A percentile compares a stretch with the other conserved stretches of the same genome.
Evolutionary conservation across 2,329 filamentous ascomycete species (phyloP).

Genomic region (Claviceps digitariae): DNA sequence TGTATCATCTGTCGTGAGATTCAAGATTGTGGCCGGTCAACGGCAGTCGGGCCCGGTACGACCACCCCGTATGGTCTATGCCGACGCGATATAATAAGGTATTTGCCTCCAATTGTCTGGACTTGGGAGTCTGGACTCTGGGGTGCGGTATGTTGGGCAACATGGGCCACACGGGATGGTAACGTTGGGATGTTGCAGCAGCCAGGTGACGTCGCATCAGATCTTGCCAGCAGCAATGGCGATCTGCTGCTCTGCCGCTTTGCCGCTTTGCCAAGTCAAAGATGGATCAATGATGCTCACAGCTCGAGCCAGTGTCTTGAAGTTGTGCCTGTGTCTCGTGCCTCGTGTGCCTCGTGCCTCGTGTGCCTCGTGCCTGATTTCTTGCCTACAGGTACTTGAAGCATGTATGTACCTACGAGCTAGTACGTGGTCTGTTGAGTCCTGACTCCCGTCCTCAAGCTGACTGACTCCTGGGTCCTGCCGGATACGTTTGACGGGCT

Average conservation of each 20-base stretch:
- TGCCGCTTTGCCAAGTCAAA: background rate
- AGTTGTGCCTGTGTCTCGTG: background rate
- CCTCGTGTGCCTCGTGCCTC: too few relatives aligned
- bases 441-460: too few relatives aligned
- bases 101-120: background rate
- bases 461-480: too few relatives aligned
- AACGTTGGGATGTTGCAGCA: constrained; percentile 2
- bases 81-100: background rate
- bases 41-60: background rate
- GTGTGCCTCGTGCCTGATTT: too few relatives aligned
- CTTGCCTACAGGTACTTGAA: too few relatives aligned
- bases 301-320: background rate
- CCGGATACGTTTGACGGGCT: background rate
- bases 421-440: too few relatives aligned
- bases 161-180: constrained; percentile 3
- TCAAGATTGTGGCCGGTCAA: background rate
- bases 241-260: background rate
- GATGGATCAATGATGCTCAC: background rate
- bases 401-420: too few relatives aligned
- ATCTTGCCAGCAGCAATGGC: background rate
- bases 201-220: constrained; percentile 1
- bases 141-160: background rate
- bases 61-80: background rate
- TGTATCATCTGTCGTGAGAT: background rate
- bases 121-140: background rate